Evolutionary conservation across 2,329 filamentous ascomycete species (phyloP).

Genomic region (Xylaria hypoxylon): DNA sequence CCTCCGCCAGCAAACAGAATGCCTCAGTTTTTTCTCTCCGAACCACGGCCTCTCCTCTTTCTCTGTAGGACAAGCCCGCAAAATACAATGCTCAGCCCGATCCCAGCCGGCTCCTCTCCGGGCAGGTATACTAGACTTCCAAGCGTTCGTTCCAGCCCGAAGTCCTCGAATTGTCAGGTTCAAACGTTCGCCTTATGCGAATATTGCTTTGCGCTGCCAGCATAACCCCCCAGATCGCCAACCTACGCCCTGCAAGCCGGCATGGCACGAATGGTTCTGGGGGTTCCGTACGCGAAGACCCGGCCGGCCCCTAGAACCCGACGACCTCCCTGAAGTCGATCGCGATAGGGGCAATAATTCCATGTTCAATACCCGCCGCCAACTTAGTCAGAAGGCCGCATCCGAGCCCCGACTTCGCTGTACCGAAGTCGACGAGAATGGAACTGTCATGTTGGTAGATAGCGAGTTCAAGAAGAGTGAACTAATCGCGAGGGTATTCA

Average conservation of each 20-base stretch:
- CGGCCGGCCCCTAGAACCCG: constrained; percentile 61
- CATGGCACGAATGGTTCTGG: constrained; percentile 62
- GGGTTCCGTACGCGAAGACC: constrained; percentile 55
- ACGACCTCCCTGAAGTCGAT: constrained; percentile 68
- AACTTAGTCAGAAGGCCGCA: constrained; percentile 78
- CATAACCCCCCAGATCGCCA: constrained; percentile 48
- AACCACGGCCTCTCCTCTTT: constrained; percentile 47
- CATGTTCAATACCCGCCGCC: constrained; percentile 77
- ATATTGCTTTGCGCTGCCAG: constrained; percentile 41
- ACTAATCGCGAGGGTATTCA: constrained; percentile 86
- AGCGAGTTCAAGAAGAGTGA: constrained; percentile 98
- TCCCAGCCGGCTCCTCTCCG: constrained; percentile 42
- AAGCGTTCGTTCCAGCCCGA: constrained; percentile 39
- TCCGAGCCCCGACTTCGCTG: constrained; percentile 89
- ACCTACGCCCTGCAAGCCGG: constrained; percentile 46
- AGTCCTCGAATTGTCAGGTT: constrained; percentile 28
- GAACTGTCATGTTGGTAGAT: constrained; percentile 91
- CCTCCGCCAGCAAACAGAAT: constrained; percentile 76
- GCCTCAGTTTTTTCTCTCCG: constrained; percentile 62
- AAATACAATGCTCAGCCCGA: constrained; percentile 43
- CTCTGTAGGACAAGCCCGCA: constrained; percentile 36
- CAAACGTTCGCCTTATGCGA: constrained; percentile 35
- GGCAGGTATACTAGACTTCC: constrained; percentile 44
- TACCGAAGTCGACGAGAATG: constrained; percentile 93
- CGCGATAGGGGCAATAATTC: constrained; percentile 70